Conservation (phyloP, 148 eudicot genomes). For the Tetragonia tetragonoides region DNA sequence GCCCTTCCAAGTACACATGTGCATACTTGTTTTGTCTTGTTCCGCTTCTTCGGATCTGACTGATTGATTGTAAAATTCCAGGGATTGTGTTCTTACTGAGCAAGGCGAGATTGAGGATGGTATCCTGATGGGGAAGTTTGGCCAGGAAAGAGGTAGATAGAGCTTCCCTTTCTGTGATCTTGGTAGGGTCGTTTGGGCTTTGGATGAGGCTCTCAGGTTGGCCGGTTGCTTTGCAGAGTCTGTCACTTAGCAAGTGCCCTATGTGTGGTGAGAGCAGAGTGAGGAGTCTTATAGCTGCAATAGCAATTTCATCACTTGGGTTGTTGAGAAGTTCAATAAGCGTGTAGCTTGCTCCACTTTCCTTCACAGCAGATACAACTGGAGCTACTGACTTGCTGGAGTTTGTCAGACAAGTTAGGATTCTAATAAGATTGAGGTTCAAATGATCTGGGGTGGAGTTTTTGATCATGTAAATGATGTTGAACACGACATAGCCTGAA, state of each 20-base stretch:
- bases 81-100: conserved; percentile 45
- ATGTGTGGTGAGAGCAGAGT: conserved; percentile 56
- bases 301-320: conserved; percentile 59
- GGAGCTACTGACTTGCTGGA: conserved; percentile 37
- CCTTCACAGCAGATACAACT: conserved; percentile 57
- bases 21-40: conserved; percentile 55
- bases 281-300: conserved; percentile 55
- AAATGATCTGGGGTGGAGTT: conserved; percentile 52
- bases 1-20: conserved; percentile 58
- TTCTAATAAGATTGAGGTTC: conserved; percentile 56
- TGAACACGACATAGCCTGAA: conserved; percentile 53
- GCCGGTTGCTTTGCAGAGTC: conserved; percentile 57
- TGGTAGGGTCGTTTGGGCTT: conserved; percentile 37
- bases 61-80: conserved; percentile 38
- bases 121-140: conserved; percentile 70
- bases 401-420: conserved; percentile 56
- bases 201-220: conserved; percentile 62
- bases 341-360: conserved; percentile 65
- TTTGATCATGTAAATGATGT: conserved; percentile 49
- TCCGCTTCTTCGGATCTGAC: conserved; percentile 47
- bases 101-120: conserved; percentile 62
- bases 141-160: conserved; percentile 63
- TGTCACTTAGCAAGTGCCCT: conserved; percentile 65
- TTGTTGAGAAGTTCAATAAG: conserved; percentile 61
- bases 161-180: conserved; percentile 61